Percentiles rank a stretch among this genome's conserved stretches.
phyloP scores from a whole-genome alignment of 805 yeast species.

The Millerozyma miso region DNA sequence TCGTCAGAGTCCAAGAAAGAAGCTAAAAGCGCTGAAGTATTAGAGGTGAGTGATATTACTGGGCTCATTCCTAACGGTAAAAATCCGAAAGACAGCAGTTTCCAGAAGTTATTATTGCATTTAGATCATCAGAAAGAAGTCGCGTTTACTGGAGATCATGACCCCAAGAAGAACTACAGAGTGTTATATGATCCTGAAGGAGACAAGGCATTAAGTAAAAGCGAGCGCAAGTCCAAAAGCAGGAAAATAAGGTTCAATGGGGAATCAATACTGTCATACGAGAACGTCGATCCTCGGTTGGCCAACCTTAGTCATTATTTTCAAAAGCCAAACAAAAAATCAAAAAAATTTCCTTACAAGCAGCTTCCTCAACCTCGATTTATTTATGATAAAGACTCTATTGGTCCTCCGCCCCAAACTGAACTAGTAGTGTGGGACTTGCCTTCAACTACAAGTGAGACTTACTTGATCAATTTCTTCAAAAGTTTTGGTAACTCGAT shows the following conservation, averaged over 20 bases:
- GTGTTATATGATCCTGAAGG: constrained; percentile 49
- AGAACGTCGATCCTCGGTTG: constrained; percentile 41
- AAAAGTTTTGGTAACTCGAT: constrained; percentile 59
- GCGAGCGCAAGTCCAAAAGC: constrained; percentile 25
- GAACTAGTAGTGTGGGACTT: constrained; percentile 70
- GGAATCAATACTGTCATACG: constrained; percentile 15
- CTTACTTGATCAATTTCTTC: constrained; percentile 47
- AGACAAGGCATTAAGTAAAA: constrained; percentile 29
- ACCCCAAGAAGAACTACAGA: constrained; percentile 30
- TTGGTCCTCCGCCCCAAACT: constrained; percentile 69
- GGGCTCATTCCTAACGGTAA: constrained; percentile 14
- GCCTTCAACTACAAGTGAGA: constrained; percentile 49
- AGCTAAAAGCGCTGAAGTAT: background rate
- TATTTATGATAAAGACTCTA: constrained; percentile 62
- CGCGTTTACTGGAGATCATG: constrained; percentile 9
- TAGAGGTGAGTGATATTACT: constrained; percentile 27
- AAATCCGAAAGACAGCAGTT: constrained; percentile 27
- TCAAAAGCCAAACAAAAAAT: constrained; percentile 33
- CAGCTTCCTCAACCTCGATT: constrained; percentile 41
- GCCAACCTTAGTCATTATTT: constrained; percentile 20
- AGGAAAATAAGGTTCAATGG: constrained; percentile 41
- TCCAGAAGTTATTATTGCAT: constrained; percentile 28
- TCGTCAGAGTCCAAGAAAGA: background rate
- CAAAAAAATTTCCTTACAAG: constrained; percentile 40
- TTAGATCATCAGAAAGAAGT: constrained; percentile 12